These are phyloP conservation scores for Metschnikowia lochheadii DNA, from an alignment of 805 yeast species.

Conservation along the genomic window DNA sequence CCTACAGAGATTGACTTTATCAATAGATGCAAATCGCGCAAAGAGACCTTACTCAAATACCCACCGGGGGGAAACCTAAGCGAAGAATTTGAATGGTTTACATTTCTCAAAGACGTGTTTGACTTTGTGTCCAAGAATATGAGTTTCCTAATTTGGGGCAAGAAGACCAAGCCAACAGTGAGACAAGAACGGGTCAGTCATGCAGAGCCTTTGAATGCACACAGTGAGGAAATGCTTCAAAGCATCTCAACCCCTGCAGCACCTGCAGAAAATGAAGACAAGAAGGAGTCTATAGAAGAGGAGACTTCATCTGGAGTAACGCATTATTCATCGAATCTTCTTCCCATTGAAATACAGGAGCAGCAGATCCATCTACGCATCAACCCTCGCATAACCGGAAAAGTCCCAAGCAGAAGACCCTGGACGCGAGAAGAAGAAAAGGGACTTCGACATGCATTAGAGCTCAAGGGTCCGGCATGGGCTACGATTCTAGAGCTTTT, in stretches of 20 bases:
- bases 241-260: background rate
- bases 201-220: slow-evolving; percentile 10
- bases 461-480: slow-evolving; percentile 90
- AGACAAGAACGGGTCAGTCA: slow-evolving; percentile 4
- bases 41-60: slow-evolving; percentile 51
- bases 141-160: slow-evolving; percentile 71
- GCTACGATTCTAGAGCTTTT: slow-evolving; percentile 81
- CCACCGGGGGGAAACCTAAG: slow-evolving; percentile 50
- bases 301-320: slow-evolving; percentile 19
- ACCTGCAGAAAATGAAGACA: background rate
- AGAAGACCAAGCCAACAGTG: slow-evolving; percentile 29
- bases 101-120: slow-evolving; percentile 71
- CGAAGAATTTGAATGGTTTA: slow-evolving; percentile 80
- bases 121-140: slow-evolving; percentile 75
- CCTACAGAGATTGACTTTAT: slow-evolving; percentile 81
- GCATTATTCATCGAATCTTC: slow-evolving; percentile 29
- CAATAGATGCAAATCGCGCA: slow-evolving; percentile 66
- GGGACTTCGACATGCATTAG: slow-evolving; percentile 76
- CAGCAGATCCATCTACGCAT: slow-evolving; percentile 40
- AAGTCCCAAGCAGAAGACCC: slow-evolving; percentile 47
- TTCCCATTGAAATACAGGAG: slow-evolving; percentile 43
- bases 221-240: slow-evolving; percentile 16
- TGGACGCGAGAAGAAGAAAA: slow-evolving; percentile 91
- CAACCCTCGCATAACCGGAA: slow-evolving; percentile 26
- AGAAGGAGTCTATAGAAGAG: background rate